Evolutionary conservation across 2,329 filamentous ascomycete species (phyloP), one percentile per base, ranked within the genome.

Genomic region (Hortaea werneckii): DNA sequence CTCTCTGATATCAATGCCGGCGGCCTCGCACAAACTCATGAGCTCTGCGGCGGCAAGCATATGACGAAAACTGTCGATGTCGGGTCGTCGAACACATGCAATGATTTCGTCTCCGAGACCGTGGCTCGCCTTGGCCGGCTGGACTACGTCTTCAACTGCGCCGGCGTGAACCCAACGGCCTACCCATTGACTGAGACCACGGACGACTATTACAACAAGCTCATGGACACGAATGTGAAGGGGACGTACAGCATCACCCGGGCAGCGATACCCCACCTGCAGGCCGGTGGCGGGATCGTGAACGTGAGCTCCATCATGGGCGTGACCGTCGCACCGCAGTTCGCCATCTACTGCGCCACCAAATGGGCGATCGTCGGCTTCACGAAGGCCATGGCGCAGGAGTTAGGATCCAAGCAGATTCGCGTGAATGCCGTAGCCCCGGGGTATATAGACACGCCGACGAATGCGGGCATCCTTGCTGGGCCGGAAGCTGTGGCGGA

Each of bases 391-490:
- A 57, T 71, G 69, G 65, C 64, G 6, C 53, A 65, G 43, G 65
- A 68, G 50, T 58, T 66, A 50, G 66, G 61, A 0, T 55, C 59
- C 3, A 58, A 61, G 38, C 63, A 63, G 4, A 62, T 68, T 27
- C 53, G 66, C 29, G 62, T 67, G 32, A 69, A 69, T 50, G 65
- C 61, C 12, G 50, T 69, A 3, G 63, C 63, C 37, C 66, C 66
- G 1, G 66, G 66, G 4, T 68, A 69, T 40, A 72, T 71, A 41
- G 62, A 71, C 50, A 73, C 70, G 42, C 69, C 70, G 11, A 67
- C 66, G 5, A 75, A 74, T 61, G 70, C 71, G 6, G 68, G 68
- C 4, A 71, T 77, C 29, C 65, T 73, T 1, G 68, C 64, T 42
- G 75, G 75, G 0, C 62, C 65, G 0, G 70, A 71, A 40, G 66